Evolutionary conservation across 352 stramenopile species (phyloP).

Genomic region (Globisporangium splendens): DNA sequence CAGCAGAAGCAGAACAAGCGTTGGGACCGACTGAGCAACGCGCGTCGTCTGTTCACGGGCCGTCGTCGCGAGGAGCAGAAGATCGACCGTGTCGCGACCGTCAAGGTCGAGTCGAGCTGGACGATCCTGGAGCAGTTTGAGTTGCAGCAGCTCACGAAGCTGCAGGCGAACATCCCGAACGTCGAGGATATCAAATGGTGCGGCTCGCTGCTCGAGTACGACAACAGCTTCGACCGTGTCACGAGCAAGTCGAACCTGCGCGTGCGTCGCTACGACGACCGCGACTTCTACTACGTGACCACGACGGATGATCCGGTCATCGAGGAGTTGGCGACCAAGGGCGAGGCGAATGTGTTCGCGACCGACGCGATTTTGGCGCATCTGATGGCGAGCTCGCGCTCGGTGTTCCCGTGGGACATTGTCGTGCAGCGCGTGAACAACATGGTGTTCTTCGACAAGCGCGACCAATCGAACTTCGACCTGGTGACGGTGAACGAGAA

Average conservation of each 20-base stretch:
- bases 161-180: constrained; percentile 86
- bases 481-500: constrained; percentile 96
- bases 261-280: constrained; percentile 82
- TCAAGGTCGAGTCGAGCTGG: constrained; percentile 92
- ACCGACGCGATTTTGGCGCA: constrained; percentile 97
- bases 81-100: constrained; percentile 82
- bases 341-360: constrained; percentile 92
- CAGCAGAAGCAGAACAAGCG: constrained; percentile 88
- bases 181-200: constrained; percentile 93
- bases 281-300: constrained; percentile 96
- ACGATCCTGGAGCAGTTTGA: constrained; percentile 95
- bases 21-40: constrained; percentile 76
- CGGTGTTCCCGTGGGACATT: constrained; percentile 97
- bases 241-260: constrained; percentile 82
- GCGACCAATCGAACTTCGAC: constrained; percentile 93
- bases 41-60: constrained; percentile 61
- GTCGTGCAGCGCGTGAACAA: constrained; percentile 91
- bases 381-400: constrained; percentile 95
- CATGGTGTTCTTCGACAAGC: constrained; percentile 98
- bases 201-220: constrained; percentile 94
- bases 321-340: constrained; percentile 90
- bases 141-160: constrained; percentile 93
- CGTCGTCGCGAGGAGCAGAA: constrained; percentile 68
- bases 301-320: constrained; percentile 97
- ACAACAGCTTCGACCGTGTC: constrained; percentile 93